Percentiles rank a stretch among this genome's conserved stretches.
phyloP scores from a whole-genome alignment of 2,329 filamentous ascomycete species.

The Cryphonectria nitschkei region DNA sequence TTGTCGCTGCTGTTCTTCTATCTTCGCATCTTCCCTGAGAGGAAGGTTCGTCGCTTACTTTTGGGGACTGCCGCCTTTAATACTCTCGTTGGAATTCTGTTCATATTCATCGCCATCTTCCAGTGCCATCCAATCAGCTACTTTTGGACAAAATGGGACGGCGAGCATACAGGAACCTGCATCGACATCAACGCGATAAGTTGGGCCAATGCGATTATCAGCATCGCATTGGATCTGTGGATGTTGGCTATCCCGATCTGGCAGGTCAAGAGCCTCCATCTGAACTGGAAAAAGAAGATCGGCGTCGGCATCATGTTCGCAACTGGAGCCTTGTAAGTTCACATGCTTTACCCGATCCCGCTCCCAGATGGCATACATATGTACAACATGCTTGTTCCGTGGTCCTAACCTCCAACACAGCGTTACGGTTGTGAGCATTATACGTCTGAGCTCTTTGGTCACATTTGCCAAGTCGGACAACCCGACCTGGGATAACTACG shows the following conservation, averaged over 20 bases:
- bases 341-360: neutral
- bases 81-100: conserved; percentile 34
- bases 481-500: conserved; percentile 38
- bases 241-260: conserved; percentile 48
- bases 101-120: conserved; percentile 40
- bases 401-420: conserved; percentile 18
- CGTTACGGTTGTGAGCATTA: conserved; percentile 40
- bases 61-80: conserved; percentile 17
- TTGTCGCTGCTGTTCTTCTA: conserved; percentile 25
- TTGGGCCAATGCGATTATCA: conserved; percentile 48
- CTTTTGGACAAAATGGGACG: conserved; percentile 49
- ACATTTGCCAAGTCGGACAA: conserved; percentile 36
- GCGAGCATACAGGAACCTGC: conserved; percentile 44
- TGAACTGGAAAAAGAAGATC: conserved; percentile 47
- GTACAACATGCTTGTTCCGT: neutral
- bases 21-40: conserved; percentile 20
- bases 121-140: conserved; percentile 45
- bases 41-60: conserved; percentile 18
- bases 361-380: neutral
- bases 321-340: neutral
- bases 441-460: conserved; percentile 38
- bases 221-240: conserved; percentile 47
- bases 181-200: conserved; percentile 44
- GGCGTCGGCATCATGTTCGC: conserved; percentile 48
- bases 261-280: conserved; percentile 40